Conservation (phyloP, 129 eudicot species). For the Centella asiatica region DNA sequence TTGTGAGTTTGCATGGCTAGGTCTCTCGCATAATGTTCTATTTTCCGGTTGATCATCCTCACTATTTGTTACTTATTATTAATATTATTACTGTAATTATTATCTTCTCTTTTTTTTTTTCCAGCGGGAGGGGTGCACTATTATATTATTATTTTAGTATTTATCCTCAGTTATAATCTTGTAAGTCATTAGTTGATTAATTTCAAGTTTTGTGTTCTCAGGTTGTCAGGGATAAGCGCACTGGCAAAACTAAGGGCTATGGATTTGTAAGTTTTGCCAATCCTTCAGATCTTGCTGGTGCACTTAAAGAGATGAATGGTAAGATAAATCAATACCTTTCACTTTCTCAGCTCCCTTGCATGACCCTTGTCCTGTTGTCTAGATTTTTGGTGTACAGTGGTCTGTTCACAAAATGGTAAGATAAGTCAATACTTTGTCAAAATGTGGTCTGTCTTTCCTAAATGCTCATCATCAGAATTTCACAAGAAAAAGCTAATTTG, state of each 20-base stretch:
- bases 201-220: conserved; percentile 13
- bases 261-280: conserved; percentile 94
- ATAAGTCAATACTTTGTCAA: too few relatives aligned
- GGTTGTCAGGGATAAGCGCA: conserved; percentile 95
- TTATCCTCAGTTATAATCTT: not conserved
- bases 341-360: not conserved
- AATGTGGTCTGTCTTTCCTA: not conserved
- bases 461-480: not conserved
- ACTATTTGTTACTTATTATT: too few relatives aligned
- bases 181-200: not conserved
- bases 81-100: too few relatives aligned
- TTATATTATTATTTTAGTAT: not conserved
- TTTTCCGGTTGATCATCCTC: too few relatives aligned
- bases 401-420: too few relatives aligned
- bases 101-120: too few relatives aligned
- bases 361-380: not conserved
- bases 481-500: not conserved
- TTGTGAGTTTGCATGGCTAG: not conserved
- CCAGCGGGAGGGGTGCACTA: too few relatives aligned
- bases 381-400: not conserved
- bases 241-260: conserved; percentile 96
- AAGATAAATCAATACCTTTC: conserved; percentile 4
- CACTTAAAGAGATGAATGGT: conserved; percentile 99
- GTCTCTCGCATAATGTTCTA: too few relatives aligned
- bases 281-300: conserved; percentile 81